Percentiles rank a stretch among this genome's conserved stretches.
Conservation (phyloP, 192 early-diverging fungal species). For the Coemansia sp. region DNA sequence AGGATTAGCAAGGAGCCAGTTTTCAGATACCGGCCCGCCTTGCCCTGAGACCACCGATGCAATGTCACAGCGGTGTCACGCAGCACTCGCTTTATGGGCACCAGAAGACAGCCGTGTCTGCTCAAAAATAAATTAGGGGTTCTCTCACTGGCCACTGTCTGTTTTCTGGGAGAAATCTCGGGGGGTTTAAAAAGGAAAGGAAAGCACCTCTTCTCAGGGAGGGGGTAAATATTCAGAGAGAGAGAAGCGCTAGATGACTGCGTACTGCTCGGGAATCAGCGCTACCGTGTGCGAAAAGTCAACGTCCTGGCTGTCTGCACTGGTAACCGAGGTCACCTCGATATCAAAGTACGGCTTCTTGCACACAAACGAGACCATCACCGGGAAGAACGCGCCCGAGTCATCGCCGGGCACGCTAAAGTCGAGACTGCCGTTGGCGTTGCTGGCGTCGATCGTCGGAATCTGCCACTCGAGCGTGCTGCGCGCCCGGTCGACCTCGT, state of each 20-base stretch:
- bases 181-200: no score
- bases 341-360: slow-evolving; percentile 73
- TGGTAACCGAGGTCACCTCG: slow-evolving; percentile 50
- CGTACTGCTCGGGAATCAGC: slow-evolving; percentile 76
- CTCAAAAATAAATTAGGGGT: no score
- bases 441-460: slow-evolving; percentile 66
- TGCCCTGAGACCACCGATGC: no score
- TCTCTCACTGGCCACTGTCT: no score
- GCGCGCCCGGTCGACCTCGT: slow-evolving; percentile 68
- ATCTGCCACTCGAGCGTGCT: slow-evolving; percentile 80
- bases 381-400: slow-evolving; percentile 48
- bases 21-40: no score
- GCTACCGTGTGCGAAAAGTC: slow-evolving; percentile 70
- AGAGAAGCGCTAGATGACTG: slow-evolving; percentile 59
- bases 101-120: no score
- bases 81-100: neutral
- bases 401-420: slow-evolving; percentile 79
- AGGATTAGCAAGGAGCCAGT: no score
- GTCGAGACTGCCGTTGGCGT: slow-evolving; percentile 73
- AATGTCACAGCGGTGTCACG: neutral
- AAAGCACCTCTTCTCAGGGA: no score
- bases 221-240: no score
- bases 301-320: slow-evolving; percentile 36
- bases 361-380: slow-evolving; percentile 66
- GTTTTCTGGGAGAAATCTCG: no score